Percentiles rank a stretch among this genome's conserved stretches.
Conservation (phyloP, 495 filamentous ascomycete species). For the Aspergillus nidulans region DNA sequence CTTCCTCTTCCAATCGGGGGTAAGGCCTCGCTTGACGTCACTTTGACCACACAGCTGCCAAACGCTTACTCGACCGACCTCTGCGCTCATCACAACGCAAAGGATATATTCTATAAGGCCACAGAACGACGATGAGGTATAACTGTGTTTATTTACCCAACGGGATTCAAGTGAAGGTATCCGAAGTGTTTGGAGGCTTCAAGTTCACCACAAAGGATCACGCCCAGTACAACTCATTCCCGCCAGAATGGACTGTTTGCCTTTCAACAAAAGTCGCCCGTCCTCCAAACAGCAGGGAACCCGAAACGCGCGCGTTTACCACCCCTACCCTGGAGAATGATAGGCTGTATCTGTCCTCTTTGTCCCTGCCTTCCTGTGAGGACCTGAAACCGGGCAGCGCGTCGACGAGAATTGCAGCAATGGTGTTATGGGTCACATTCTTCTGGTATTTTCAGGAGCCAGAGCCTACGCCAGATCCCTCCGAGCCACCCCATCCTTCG, state of each 20-base stretch:
- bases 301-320: background rate
- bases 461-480: background rate
- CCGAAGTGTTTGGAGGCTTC: slow-evolving; percentile 2
- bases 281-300: background rate
- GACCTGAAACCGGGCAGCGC: slow-evolving; percentile 1
- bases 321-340: background rate
- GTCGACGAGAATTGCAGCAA: background rate
- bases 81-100: background rate
- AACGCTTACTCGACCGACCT: background rate
- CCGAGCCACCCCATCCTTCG: background rate
- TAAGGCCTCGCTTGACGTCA: background rate
- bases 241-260: slow-evolving; percentile 1
- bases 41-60: background rate
- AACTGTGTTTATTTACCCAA: background rate
- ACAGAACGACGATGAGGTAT: background rate
- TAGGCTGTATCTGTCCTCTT: background rate
- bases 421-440: slow-evolving; percentile 2
- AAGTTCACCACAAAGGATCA: background rate
- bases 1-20: too few species aligned
- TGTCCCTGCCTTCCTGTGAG: background rate
- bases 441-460: slow-evolving; percentile 3
- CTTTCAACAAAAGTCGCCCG: background rate
- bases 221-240: background rate
- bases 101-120: background rate
- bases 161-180: background rate